Evolutionary conservation across 768 basidiomycete genomes (phyloP), one percentile per base, ranked within the genome.

Genomic region (Boletus sp.): DNA sequence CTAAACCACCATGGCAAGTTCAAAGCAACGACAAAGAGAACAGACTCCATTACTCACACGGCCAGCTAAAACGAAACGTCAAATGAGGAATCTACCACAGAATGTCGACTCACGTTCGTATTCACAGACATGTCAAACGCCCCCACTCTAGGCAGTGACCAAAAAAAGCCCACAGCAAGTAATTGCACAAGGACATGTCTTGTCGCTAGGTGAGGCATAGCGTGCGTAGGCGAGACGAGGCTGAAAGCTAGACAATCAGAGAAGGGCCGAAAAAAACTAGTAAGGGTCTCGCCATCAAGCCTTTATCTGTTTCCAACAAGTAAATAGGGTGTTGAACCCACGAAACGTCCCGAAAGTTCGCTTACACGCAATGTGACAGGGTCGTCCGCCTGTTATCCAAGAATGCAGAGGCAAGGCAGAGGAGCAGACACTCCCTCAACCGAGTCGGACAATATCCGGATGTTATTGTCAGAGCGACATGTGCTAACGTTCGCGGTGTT

Each of bases 41-140:
- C 4, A 28, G 15, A 18, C 1, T 8, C 7, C 4, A 4, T 14
- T 1, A 44, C 66, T 51, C 35, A 67, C 66, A 67, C 8, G 3
- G 66, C 66, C 32, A 67, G 33, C 66, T 67, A 17, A 46, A 55
- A 58, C 8, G 9, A 12, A 46, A 42, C 6, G 10, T 50, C 7
- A 63, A 4, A 52, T 4, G 10, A 56, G 45, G 40, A 41, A 33
- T 37, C 7, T 2, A 15, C 5, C 7, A 35, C 11, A 18, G 6
- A 32, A 20, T 28, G 30, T 49, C 7, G 11, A 63, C 66, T 56
- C 48, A 67, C 66, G 33, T 67, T 67, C 2, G 66, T 62, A 28
- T 63, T 68, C 20, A 44, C 54, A 12, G 52, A 47, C 20, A 67
- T 50, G 55, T 46, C 29, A 45, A 68, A 65, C 12, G 66, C 66